phyloP scores from a whole-genome alignment of 1,139 yeast genomes.

The Kodamaea arcana region DNA sequence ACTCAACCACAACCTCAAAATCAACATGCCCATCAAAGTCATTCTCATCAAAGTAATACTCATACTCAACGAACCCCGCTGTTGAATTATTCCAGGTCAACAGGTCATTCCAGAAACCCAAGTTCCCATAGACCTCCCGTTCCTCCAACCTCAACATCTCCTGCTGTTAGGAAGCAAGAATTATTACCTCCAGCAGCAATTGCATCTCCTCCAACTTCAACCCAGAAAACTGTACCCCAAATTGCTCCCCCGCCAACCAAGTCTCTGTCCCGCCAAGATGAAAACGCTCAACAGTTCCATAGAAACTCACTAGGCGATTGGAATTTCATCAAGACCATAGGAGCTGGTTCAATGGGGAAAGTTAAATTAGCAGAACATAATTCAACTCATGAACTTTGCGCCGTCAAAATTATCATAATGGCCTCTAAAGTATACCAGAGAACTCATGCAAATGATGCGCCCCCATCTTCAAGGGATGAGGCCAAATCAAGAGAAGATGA shows the following conservation, averaged over 20 bases:
- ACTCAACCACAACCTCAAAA: conserved; percentile 7
- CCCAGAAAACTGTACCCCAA: conserved; percentile 3
- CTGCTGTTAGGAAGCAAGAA: conserved; percentile 13
- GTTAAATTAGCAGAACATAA: conserved; percentile 90
- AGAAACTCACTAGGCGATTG: conserved; percentile 93
- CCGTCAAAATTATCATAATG: conserved; percentile 76
- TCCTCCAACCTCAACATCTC: neutral
- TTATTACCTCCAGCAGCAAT: conserved; percentile 24
- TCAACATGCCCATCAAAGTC: conserved; percentile 10
- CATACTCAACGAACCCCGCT: conserved; percentile 5
- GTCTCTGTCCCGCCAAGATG: conserved; percentile 13
- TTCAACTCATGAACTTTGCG: conserved; percentile 78
- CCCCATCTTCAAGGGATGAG: conserved; percentile 54
- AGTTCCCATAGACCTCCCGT: conserved; percentile 7
- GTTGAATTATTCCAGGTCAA: neutral
- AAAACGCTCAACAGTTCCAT: conserved; percentile 55
- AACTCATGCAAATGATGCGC: conserved; percentile 70
- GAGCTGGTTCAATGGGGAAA: conserved; percentile 99
- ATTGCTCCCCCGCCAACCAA: conserved; percentile 11
- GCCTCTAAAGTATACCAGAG: conserved; percentile 75
- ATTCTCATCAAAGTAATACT: conserved; percentile 4
- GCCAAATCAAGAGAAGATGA: conserved; percentile 64
- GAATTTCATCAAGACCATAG: conserved; percentile 93
- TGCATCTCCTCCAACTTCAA: conserved; percentile 14
- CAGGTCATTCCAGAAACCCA: conserved; percentile 1